Percentiles rank a stretch among this genome's conserved stretches.
These are phyloP conservation scores for Artomyces pyxidatus DNA, from an alignment of 768 basidiomycete genomes.

Conservation along the genomic window DNA sequence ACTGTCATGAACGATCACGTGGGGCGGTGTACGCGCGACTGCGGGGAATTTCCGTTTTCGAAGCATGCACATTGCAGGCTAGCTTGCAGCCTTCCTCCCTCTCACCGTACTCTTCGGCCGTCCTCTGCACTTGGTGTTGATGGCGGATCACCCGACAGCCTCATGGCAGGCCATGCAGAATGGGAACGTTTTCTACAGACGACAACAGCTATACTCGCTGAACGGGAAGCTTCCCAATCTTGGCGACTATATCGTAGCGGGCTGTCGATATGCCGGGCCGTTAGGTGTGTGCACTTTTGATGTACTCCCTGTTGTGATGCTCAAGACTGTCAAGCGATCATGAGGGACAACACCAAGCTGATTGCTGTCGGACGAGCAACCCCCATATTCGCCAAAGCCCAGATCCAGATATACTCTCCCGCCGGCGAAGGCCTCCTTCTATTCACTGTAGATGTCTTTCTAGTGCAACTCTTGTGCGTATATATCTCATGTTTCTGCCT, in stretches of 20 bases:
- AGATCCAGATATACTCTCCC: slow-evolving; percentile 82
- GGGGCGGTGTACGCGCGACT: too few species aligned
- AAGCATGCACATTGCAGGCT: too few species aligned
- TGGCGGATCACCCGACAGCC: slow-evolving; percentile 65
- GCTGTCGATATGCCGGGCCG: slow-evolving; percentile 83
- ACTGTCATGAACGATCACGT: too few species aligned
- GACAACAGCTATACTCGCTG: slow-evolving; percentile 78
- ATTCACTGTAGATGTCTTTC: slow-evolving; percentile 60
- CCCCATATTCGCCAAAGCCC: slow-evolving; percentile 57
- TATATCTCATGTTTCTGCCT: too few species aligned
- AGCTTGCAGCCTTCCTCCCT: too few species aligned
- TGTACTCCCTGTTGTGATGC: neutral
- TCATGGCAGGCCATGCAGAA: slow-evolving; percentile 91
- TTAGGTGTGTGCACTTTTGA: slow-evolving; percentile 48
- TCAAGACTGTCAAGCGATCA: slow-evolving; percentile 50
- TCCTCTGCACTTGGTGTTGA: too few species aligned
- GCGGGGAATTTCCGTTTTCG: too few species aligned
- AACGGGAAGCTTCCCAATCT: slow-evolving; percentile 73
- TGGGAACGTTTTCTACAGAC: slow-evolving; percentile 80
- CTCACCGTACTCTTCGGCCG: too few species aligned
- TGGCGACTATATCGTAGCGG: slow-evolving; percentile 70
- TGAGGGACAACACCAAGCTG: slow-evolving; percentile 78
- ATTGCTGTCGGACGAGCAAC: slow-evolving; percentile 58
- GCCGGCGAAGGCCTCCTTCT: slow-evolving; percentile 66
- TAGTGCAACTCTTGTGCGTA: too few species aligned